Percentiles rank a stretch among this genome's conserved stretches.
phyloP scores from a whole-genome alignment of 202 grass and related monocot genomes.

The Schoenoplectus triqueter region DNA sequence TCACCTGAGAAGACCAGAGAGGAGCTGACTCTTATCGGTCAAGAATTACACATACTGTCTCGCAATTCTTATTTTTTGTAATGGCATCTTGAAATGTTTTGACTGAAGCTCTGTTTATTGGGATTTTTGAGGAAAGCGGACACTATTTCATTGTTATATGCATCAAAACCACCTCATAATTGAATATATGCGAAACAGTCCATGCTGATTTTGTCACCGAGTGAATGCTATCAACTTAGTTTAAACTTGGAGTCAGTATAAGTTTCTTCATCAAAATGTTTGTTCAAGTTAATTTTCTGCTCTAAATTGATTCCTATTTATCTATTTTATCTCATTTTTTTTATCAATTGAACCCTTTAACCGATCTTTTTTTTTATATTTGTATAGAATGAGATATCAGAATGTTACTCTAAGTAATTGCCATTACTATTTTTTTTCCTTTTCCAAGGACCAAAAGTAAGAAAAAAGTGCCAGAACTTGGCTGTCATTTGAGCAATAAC shows the following conservation, averaged over 20 bases:
- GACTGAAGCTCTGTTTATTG: background rate
- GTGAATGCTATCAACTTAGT: background rate
- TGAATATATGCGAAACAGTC: background rate
- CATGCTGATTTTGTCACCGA: background rate
- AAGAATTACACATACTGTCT: background rate
- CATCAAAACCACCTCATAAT: background rate
- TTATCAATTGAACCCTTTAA: background rate
- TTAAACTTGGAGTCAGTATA: too few species aligned
- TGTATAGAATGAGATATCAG: background rate
- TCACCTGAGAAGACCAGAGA: background rate
- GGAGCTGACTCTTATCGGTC: too few species aligned
- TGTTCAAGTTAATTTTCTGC: background rate
- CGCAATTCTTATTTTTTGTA: background rate
- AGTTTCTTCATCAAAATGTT: too few species aligned
- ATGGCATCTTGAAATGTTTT: conserved; percentile 17
- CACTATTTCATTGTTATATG: background rate
- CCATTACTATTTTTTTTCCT: background rate
- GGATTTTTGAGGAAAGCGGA: background rate
- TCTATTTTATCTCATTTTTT: background rate
- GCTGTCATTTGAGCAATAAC: background rate
- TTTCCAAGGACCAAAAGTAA: background rate
- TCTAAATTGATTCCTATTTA: background rate
- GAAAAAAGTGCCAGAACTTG: background rate
- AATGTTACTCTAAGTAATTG: background rate
- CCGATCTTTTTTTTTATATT: too few species aligned